These are phyloP conservation scores for Chlamydomonas applanata DNA, from an alignment of 139 green algal genomes.

Conservation along the genomic window DNA sequence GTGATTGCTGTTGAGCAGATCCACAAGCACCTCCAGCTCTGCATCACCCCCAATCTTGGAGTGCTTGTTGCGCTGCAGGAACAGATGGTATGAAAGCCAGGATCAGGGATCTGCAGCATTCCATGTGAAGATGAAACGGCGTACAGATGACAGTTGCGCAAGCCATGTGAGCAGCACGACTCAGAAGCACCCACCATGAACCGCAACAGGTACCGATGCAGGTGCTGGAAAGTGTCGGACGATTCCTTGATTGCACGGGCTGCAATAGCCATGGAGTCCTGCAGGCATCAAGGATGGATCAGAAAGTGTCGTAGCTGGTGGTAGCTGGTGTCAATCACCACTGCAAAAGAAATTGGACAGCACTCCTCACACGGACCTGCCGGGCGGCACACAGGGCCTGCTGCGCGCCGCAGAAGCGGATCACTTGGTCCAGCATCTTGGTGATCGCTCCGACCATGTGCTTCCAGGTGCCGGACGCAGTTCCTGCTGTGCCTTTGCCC, in stretches of 20 bases:
- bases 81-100: too few relatives aligned
- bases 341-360: too few relatives aligned
- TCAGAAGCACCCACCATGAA: not conserved
- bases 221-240: not conserved
- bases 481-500: not conserved
- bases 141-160: too few relatives aligned
- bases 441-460: conserved; percentile 6
- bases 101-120: too few relatives aligned
- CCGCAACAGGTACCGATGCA: not conserved
- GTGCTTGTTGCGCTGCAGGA: not conserved
- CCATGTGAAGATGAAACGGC: too few relatives aligned
- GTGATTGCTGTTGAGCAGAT: not conserved
- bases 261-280: too few relatives aligned
- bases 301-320: too few relatives aligned
- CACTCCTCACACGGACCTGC: too few relatives aligned
- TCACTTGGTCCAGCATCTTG: conserved; percentile 16
- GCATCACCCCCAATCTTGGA: conserved; percentile 13
- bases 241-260: too few relatives aligned
- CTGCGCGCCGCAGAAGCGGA: conserved; percentile 1
- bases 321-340: too few relatives aligned
- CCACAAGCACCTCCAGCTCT: not conserved
- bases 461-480: conserved; percentile 5
- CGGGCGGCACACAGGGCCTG: not conserved
- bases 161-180: too few relatives aligned
- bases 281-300: too few relatives aligned